Conservation (phyloP, 1,284 basidiomycete species). For the Rhodofomes roseus region DNA sequence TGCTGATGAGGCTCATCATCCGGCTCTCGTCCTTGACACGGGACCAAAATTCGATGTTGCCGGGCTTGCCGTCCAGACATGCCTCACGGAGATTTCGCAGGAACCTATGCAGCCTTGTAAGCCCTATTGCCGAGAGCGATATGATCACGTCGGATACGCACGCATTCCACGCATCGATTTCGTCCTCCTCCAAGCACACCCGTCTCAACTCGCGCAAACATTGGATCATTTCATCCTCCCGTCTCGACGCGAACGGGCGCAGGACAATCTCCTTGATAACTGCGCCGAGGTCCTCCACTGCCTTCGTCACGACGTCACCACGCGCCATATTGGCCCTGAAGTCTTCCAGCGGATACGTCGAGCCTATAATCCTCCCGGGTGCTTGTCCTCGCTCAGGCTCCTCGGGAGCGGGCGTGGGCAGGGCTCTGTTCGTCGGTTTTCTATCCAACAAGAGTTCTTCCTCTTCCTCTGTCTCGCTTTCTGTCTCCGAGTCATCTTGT, state of each 20-base stretch:
- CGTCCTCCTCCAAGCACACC: conserved; percentile 70
- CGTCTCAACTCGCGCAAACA: conserved; percentile 68
- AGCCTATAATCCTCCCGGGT: conserved; percentile 67
- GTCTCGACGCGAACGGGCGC: conserved; percentile 63
- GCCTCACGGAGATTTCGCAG: conserved; percentile 50
- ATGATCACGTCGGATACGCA: conserved; percentile 30
- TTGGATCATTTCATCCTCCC: conserved; percentile 66
- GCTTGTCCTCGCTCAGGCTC: conserved; percentile 41
- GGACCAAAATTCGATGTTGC: conserved; percentile 65
- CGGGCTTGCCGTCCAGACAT: conserved; percentile 46
- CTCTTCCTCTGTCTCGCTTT: conserved; percentile 28
- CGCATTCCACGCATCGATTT: conserved; percentile 76
- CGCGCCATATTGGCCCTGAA: conserved; percentile 66
- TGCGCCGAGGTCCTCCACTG: conserved; percentile 70
- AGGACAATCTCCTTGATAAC: conserved; percentile 71
- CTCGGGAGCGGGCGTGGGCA: conserved; percentile 38
- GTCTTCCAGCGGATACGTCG: conserved; percentile 69
- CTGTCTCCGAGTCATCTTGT: conserved; percentile 22
- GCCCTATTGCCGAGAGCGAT: background rate
- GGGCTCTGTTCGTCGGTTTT: conserved; percentile 2
- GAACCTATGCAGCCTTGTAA: conserved; percentile 39
- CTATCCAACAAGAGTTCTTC: conserved; percentile 27
- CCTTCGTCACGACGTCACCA: conserved; percentile 79
- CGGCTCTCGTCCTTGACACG: conserved; percentile 49
- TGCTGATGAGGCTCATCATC: conserved; percentile 57